Evolutionary conservation across 2,329 filamentous ascomycete species (phyloP), one percentile per base, ranked within the genome.

Genomic region (Huntiella omanensis): DNA sequence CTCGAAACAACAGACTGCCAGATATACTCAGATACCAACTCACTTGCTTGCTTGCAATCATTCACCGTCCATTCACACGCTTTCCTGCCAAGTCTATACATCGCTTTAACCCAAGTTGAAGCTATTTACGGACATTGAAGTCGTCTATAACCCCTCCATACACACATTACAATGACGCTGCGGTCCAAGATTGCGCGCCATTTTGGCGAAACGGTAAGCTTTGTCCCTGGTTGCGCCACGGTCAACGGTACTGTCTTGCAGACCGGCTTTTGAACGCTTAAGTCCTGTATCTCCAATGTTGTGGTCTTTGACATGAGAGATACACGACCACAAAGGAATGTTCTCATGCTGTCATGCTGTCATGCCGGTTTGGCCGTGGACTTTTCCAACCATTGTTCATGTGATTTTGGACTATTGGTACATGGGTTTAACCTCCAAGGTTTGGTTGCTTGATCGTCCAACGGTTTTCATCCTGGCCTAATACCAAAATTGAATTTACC

Each of bases 191-290:
- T 69, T 57, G 65, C 64, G 47, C 66, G 66, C 57, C 64, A 65
- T 45, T 66, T 68, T 52, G 66, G 66, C 57, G 65, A 68, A 53
- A 62, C 64, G 53, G 64, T 67, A 62, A 55, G 64, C 15, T 28
- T 28, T 28, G 22, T 28, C 22, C 22, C 7, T 28, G 22, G 19
- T 28, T 41, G 40, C 40, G 40, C 40, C 40, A 13, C 22, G 13
- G n/a, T n/a, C 22, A 28, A 41, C 22, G 13, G 22, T 28, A 41
- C 11, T 22, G 13, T 13, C 17, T 28, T 19, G 17, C 40, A 15
- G 16, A 17, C n/a, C 11, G 16, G 22, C 22, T 37, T 7, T 13
- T 37, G 16, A 8, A 7, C n/a, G 35, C n/a, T 12, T 38, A 11
- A 17, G 13, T 38, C 7, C 16, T 38, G 35, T 38, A 17, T 13